These are phyloP conservation scores for Cladosporium sp. DNA, from an alignment of 2,329 filamentous ascomycete genomes.

Conservation along the genomic window DNA sequence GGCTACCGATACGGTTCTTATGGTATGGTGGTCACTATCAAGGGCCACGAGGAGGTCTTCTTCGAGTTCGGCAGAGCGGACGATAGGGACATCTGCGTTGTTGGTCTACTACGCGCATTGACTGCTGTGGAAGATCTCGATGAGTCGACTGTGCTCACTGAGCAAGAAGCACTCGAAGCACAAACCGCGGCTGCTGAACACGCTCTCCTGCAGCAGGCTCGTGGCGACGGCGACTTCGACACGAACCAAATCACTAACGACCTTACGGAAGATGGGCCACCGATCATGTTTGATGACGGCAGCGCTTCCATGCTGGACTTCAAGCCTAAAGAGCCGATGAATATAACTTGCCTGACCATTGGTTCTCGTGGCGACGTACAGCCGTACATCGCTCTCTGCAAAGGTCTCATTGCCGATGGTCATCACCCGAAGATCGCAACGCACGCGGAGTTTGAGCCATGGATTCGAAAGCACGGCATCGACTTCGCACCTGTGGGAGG, in stretches of 20 bases:
- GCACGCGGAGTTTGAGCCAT: slow-evolving; percentile 81
- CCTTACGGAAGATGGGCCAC: slow-evolving; percentile 54
- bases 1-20: slow-evolving; percentile 90
- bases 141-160: slow-evolving; percentile 63
- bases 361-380: slow-evolving; percentile 95
- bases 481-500: slow-evolving; percentile 85
- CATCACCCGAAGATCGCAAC: slow-evolving; percentile 86
- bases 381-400: slow-evolving; percentile 94
- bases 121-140: slow-evolving; percentile 67
- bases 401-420: slow-evolving; percentile 80
- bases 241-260: slow-evolving; percentile 19
- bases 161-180: slow-evolving; percentile 66
- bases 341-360: slow-evolving; percentile 90
- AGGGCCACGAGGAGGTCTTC: slow-evolving; percentile 91
- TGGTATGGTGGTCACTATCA: slow-evolving; percentile 86
- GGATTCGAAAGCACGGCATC: slow-evolving; percentile 90
- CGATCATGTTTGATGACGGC: slow-evolving; percentile 85
- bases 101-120: slow-evolving; percentile 72
- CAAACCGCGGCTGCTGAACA: slow-evolving; percentile 41
- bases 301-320: slow-evolving; percentile 85
- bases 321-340: slow-evolving; percentile 74
- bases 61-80: slow-evolving; percentile 83
- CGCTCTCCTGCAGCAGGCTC: slow-evolving; percentile 69
- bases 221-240: slow-evolving; percentile 43
- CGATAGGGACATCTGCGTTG: slow-evolving; percentile 79